A percentile compares a stretch with the other conserved stretches of the same genome.
Evolutionary conservation across 768 basidiomycete species (phyloP).

Genomic region (Mycena metata): DNA sequence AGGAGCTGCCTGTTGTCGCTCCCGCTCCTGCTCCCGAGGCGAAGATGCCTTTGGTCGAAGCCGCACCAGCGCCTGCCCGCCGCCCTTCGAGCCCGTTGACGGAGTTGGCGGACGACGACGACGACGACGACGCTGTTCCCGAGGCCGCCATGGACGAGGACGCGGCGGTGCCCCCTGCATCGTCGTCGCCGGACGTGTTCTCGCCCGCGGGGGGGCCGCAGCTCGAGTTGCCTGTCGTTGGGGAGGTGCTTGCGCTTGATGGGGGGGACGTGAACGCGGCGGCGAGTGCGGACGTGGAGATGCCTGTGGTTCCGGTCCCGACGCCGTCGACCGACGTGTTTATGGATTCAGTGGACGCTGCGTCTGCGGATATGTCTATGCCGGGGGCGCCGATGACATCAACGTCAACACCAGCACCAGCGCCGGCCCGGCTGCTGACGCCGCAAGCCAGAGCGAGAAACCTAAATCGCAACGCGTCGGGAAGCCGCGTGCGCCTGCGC

Average conservation of each 20-base stretch:
- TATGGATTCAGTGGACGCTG: conserved; percentile 23
- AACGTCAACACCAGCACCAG: too few species aligned
- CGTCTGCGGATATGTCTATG: conserved; percentile 26
- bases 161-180: conserved; percentile 23
- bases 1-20: not conserved
- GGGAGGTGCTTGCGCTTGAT: too few species aligned
- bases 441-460: conserved; percentile 8
- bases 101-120: not conserved
- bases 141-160: conserved; percentile 17
- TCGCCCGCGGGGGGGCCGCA: conserved; percentile 30
- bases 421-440: conserved; percentile 1
- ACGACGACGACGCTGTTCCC: conserved; percentile 8
- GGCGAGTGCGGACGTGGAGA: conserved; percentile 1
- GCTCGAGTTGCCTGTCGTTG: not conserved
- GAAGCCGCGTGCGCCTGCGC: conserved; percentile 30
- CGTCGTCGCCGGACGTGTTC: conserved; percentile 32
- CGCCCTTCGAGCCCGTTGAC: conserved; percentile 29
- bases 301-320: conserved; percentile 9
- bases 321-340: conserved; percentile 3
- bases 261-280: not conserved
- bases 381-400: conserved; percentile 2
- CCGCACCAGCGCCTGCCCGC: not conserved
- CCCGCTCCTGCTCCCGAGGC: not conserved
- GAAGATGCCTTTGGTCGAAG: not conserved
- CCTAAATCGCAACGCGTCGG: conserved; percentile 29